Base-by-base conservation (phyloP, 139 green algal genomes). In the Monoraphidium neglectum region DNA sequence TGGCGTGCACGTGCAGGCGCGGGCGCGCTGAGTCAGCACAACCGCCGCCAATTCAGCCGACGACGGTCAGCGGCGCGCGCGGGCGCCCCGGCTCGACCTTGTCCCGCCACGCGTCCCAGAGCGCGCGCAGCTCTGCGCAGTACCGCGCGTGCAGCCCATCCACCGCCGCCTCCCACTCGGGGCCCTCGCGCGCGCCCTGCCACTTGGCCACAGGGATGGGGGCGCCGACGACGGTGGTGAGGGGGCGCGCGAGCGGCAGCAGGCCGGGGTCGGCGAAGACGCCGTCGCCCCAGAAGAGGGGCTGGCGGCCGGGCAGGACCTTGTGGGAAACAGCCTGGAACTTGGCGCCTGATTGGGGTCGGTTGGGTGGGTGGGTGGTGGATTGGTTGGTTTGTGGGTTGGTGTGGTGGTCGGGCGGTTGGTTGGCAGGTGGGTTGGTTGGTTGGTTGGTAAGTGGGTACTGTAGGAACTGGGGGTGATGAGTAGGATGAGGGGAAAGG, bases 211-310 rank as follows among this genome's bases (percentile, higher is more conserved):
- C 82, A 1, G 73, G 16, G 8, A 90, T 83, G 32, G 87, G 85
- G 3, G 30, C 46, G 10, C 87, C 87, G 43, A 90, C 80, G 5
- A 92, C 87, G 6, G 79, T 83, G n/a, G 77, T 80, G 10, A 93
- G 57, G 3, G 63, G 83, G 18, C 77, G 56, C 0, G 59, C 63
- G 51, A 79, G 78, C 15, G 88, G 83, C 65, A 93, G 66, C 36
- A 93, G 53, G 43, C 88, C 88, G 37, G 46, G 68, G 30, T 77
- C 77, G 3, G 69, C 51, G 13, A 90, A 84, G 3, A 92, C 33
- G 16, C 87, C 88, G 10, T 38, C 66, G 32, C 88, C 88, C 54
- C 70, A 84, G 60, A 77, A 85, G 0, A 93, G 24, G 1, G 88
- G 88, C 8, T 88, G 63, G 26, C 85, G 86, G 69, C 88, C 84